Base-by-base conservation (phyloP, 2,329 filamentous ascomycete genomes). In the Talaromyces sp. region DNA sequence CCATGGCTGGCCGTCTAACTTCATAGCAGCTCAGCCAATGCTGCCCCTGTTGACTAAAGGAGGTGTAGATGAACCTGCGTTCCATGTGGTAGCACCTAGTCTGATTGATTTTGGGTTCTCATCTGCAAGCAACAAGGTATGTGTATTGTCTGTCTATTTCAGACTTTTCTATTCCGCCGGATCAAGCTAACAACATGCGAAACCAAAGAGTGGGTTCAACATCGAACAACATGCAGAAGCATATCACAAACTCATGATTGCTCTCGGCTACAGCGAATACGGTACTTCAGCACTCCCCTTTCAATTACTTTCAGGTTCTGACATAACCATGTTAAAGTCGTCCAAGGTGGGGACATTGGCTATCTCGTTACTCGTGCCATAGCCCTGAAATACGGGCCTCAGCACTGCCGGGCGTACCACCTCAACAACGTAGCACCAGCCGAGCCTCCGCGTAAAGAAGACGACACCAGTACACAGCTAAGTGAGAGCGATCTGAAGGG, bases 1-100 rank as follows among this genome's bases (percentile, higher is more conserved):
- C 19, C 62, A 63, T 50, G 62, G 62, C 43, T 63, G 62, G 62
- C 62, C 62, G 31, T 63, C 62, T 8, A 63, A 43, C 22, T 63
- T 63, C 33, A 11, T 63, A 3, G 50, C 57, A 22, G 62, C 52
- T 16, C 31, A 19, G 45, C n/a, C 43, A 4, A 63, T 63, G 62
- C 52, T 63, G 10, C 33, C 62, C 13, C 31, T 59, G 8, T 33
- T 63, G 22, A 3, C 24, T 2, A 22, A 48, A 9, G 45, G 19
- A 16, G 11, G 45, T 22, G 6, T 1, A 48, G 22, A 48, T 8
- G 22, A 14, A 24, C 45, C 45, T 27, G 45, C 45, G 5, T 48
- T 48, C 3, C 45, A 48, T 24, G 45, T 48, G 11, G 45, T 48
- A 14, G 45, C 45, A 14, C 45, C 45, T 24, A 48, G 45, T 22